phyloP scores from a whole-genome alignment of 75 land plant species.

The Ceratopteris richardii region DNA sequence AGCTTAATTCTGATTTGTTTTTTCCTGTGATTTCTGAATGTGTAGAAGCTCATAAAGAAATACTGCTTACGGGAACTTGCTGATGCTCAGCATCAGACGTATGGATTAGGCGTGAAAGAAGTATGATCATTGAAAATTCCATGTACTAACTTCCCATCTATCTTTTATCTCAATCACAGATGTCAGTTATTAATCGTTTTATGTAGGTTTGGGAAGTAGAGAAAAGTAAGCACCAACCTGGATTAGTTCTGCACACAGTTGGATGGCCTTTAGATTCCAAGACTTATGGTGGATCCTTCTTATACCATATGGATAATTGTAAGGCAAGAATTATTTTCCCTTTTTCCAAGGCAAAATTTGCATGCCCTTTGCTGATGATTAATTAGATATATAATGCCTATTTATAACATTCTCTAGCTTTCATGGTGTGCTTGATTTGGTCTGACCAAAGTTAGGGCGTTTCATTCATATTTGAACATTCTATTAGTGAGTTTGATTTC shows the following conservation, averaged over 20 bases:
- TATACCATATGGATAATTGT: constrained; percentile 89
- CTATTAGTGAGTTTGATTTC: no score
- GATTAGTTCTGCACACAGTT: constrained; percentile 77
- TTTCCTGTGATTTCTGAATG: constrained; percentile 1
- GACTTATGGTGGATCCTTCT: constrained; percentile 91
- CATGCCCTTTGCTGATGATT: no score
- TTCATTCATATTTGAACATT: no score
- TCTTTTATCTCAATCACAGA: constrained; percentile 3
- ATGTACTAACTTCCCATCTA: neutral
- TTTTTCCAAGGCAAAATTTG: neutral
- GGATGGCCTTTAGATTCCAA: constrained; percentile 89
- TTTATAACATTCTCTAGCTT: no score
- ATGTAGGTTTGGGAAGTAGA: constrained; percentile 93
- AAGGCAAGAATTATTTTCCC: constrained; percentile 46
- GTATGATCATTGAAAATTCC: constrained; percentile 24
- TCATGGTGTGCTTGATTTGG: no score
- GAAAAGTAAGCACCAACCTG: constrained; percentile 64
- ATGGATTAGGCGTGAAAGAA: constrained; percentile 96
- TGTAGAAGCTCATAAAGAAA: constrained; percentile 62
- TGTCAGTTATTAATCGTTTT: no score
- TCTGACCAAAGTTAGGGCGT: no score
- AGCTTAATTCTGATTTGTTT: no score
- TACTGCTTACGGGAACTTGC: constrained; percentile 64
- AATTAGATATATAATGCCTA: no score
- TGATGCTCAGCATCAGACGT: constrained; percentile 82